Conservation (phyloP, 352 stramenopile genomes). For the Blastocystis sp. region DNA sequence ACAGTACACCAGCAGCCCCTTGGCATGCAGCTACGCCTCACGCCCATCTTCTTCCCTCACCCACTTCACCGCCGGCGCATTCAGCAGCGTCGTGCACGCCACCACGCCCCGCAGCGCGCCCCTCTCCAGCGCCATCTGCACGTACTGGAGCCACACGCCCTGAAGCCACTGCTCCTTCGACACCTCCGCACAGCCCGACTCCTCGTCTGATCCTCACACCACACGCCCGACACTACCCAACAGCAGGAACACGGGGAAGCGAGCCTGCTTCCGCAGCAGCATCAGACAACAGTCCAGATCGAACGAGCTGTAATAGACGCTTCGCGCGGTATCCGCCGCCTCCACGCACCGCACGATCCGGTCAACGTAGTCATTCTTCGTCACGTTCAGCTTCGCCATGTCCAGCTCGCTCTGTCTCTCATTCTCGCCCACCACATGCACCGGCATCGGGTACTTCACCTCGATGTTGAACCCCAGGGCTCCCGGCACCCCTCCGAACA, state of each 20-base stretch:
- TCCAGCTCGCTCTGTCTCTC: neutral
- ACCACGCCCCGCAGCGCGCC: constrained; percentile 47
- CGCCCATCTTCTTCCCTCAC: neutral
- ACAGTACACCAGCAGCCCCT: constrained; percentile 26
- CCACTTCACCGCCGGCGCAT: constrained; percentile 19
- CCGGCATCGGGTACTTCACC: constrained; percentile 69
- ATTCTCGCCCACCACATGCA: neutral
- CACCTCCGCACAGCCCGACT: constrained; percentile 9
- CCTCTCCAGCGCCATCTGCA: constrained; percentile 20
- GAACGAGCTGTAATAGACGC: constrained; percentile 68
- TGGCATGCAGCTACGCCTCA: constrained; percentile 28
- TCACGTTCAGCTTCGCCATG: constrained; percentile 1
- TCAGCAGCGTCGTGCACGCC: neutral
- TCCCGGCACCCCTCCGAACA: constrained; percentile 12
- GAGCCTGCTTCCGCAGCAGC: constrained; percentile 65
- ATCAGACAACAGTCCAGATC: constrained; percentile 68
- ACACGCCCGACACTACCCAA: neutral
- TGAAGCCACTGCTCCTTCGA: constrained; percentile 14
- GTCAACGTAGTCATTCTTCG: constrained; percentile 62
- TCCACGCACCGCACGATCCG: constrained; percentile 13
- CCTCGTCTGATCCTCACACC: constrained; percentile 20
- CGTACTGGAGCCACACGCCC: constrained; percentile 38
- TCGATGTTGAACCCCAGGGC: constrained; percentile 65
- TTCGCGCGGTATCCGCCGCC: neutral
- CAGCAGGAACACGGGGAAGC: constrained; percentile 67